Conservation (phyloP, 192 early-diverging fungal genomes). For the Podila epicladia region DNA sequence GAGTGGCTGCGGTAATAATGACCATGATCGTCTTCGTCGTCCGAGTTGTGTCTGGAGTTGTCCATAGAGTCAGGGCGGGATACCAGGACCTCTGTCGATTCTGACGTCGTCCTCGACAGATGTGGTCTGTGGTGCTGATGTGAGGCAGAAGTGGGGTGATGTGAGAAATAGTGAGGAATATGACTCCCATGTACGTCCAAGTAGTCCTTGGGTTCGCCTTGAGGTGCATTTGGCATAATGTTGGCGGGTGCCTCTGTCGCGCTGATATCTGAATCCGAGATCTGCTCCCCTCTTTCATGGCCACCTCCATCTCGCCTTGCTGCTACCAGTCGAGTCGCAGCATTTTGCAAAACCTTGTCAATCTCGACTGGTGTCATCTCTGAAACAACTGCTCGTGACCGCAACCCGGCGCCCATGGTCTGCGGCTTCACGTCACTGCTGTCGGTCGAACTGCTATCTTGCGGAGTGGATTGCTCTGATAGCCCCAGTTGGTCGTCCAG, state of each 20-base stretch:
- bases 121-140: slow-evolving; percentile 1
- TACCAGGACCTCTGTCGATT: slow-evolving; percentile 47
- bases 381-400: slow-evolving; percentile 22
- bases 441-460: background rate
- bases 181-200: slow-evolving; percentile 3
- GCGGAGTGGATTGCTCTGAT: background rate
- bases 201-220: background rate
- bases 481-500: background rate
- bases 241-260: background rate
- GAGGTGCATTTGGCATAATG: background rate
- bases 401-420: slow-evolving; percentile 7
- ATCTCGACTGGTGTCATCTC: slow-evolving; percentile 31
- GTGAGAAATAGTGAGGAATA: background rate
- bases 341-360: slow-evolving; percentile 27
- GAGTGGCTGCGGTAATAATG: too few relatives aligned
- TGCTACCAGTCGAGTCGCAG: slow-evolving; percentile 18
- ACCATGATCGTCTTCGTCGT: background rate
- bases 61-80: background rate
- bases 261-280: background rate
- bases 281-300: background rate
- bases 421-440: background rate
- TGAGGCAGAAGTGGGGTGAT: background rate
- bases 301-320: slow-evolving; percentile 10
- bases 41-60: background rate
- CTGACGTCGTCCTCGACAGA: slow-evolving; percentile 33